Evolutionary conservation across 2,329 filamentous ascomycete species (phyloP), one percentile per base, ranked within the genome.

Genomic region (Botryotinia calthae): DNA sequence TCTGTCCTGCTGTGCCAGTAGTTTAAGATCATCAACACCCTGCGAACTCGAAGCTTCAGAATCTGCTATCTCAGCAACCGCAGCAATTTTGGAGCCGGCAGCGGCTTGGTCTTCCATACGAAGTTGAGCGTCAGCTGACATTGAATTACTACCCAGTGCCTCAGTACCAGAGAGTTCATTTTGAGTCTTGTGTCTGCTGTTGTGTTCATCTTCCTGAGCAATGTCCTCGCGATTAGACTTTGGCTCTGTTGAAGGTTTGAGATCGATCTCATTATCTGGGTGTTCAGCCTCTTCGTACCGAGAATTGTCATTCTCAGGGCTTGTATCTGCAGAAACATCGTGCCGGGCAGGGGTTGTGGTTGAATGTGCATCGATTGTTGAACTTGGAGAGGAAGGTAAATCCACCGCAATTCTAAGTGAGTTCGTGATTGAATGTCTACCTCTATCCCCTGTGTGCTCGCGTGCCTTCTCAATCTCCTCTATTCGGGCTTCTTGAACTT

Each of bases 241-340:
- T 71, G 75, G 72, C 69, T 78, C 77, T 42, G 76, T 74, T 48
- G 79, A 84, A 79, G 74, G 84, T 75, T 77, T 82, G 79, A 56
- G 80, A 62, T 84, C 85, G 70, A 81, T 81, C 48, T 83, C 83
- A 77, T 85, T 83, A 34, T 86, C 84, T 31, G 72, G 75, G n/a
- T 82, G 82, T 48, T 89, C 85, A 5, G 81, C 78, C 25, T 84
- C 81, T 76, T 84, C 81, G 76, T 87, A 88, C 61, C 87, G 86
- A 65, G 87, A 84, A 28, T 85, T 86, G 66, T 94, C 91, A 71
- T 91, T 88, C 71, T 92, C 91, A 1, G 91, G 90, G 77, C 91
- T 94, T 2, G 92, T 94, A 76, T 91, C 90, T 1, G 91, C 89
- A 1, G 92, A 94, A 10, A 86, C 87, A 75, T 91, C 88, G 74